Conservation (phyloP, 306 rosid species). For the Oemleria cerasiformis region DNA sequence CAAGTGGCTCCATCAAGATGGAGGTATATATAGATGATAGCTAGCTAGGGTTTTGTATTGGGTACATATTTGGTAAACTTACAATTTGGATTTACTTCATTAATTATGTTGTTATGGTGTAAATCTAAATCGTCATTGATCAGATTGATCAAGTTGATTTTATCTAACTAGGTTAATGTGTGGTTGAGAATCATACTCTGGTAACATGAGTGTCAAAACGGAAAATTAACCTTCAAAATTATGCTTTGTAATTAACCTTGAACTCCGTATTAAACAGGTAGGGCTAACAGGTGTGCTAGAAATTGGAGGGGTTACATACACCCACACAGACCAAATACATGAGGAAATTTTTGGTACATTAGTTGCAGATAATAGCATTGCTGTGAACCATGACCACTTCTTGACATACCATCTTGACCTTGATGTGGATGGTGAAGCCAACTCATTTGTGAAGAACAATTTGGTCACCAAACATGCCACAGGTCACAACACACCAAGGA, state of each 20-base stretch:
- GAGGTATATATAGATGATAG: constrained; percentile 31
- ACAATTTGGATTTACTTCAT: too few species aligned
- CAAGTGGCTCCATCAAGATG: constrained; percentile 54
- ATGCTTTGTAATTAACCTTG: neutral
- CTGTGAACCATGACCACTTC: constrained; percentile 61
- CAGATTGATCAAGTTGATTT: too few species aligned
- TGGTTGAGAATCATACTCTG: neutral
- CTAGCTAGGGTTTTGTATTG: neutral
- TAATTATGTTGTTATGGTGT: too few species aligned
- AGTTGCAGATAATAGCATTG: constrained; percentile 46
- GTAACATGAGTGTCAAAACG: neutral
- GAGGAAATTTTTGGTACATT: constrained; percentile 43
- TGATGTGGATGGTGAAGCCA: constrained; percentile 48
- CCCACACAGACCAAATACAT: constrained; percentile 36
- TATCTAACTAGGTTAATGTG: too few species aligned
- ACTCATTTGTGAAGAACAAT: constrained; percentile 48
- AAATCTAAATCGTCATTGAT: too few species aligned
- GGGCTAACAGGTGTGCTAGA: constrained; percentile 48
- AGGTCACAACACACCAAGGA: constrained; percentile 40
- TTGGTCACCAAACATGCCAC: constrained; percentile 34
- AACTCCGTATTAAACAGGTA: constrained; percentile 26
- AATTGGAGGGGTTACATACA: constrained; percentile 32
- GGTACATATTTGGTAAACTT: too few species aligned
- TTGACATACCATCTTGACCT: constrained; percentile 51
- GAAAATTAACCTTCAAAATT: neutral